phyloP scores from a whole-genome alignment of 83 land plant species.

The Isoetes engelmannii region DNA sequence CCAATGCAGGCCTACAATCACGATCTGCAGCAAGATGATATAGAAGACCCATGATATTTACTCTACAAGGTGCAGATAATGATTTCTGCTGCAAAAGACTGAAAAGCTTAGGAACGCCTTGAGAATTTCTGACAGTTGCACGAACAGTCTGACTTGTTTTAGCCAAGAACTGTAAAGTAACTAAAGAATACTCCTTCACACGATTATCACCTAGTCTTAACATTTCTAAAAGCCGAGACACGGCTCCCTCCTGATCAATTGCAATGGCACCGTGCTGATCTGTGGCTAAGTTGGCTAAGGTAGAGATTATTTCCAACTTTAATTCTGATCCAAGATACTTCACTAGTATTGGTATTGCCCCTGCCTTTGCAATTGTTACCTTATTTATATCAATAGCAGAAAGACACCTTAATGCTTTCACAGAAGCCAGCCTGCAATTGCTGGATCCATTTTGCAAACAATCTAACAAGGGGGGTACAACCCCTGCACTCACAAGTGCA shows the following conservation, averaged over 20 bases:
- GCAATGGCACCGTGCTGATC: constrained; percentile 15
- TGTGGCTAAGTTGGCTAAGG: constrained; percentile 26
- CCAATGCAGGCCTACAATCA: constrained; percentile 17
- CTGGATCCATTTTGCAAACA: constrained; percentile 13
- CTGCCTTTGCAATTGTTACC: constrained; percentile 22
- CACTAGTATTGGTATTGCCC: constrained; percentile 22
- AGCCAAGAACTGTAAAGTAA: constrained; percentile 19
- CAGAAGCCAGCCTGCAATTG: constrained; percentile 21
- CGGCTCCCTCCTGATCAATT: constrained; percentile 26
- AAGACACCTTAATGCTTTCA: constrained; percentile 15
- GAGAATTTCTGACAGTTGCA: constrained; percentile 5
- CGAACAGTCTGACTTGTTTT: constrained; percentile 29
- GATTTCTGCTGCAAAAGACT: constrained; percentile 11
- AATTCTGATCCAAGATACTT: constrained; percentile 8
- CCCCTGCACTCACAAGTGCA: constrained; percentile 26
- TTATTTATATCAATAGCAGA: constrained; percentile 21
- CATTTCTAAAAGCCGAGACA: constrained; percentile 19
- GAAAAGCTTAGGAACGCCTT: not conserved
- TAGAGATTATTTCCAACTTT: constrained; percentile 6
- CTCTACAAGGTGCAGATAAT: constrained; percentile 8
- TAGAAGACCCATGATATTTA: constrained; percentile 15
- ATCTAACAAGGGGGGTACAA: constrained; percentile 20
- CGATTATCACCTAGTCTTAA: constrained; percentile 7
- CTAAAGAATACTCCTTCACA: constrained; percentile 21
- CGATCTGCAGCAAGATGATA: constrained; percentile 24